A percentile compares a stretch with the other conserved stretches of the same genome.
phyloP scores from a whole-genome alignment of 257 asterid species.

The Asclepias syriaca region DNA sequence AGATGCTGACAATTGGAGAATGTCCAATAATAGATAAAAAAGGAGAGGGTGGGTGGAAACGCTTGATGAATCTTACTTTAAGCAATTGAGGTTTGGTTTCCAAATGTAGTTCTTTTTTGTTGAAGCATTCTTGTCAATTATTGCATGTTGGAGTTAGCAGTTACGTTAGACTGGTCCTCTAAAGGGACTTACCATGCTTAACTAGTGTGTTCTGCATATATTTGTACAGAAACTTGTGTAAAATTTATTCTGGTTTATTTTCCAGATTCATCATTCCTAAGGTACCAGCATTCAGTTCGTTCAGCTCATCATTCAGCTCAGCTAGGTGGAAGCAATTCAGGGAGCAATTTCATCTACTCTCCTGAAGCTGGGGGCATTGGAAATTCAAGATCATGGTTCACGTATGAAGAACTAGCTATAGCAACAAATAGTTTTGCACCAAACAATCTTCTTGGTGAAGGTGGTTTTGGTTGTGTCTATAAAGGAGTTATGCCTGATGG shows the following conservation, averaged over 20 bases:
- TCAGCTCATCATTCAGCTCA: slow-evolving; percentile 38
- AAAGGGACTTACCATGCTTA: not conserved
- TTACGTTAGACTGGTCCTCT: not conserved
- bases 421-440: slow-evolving; percentile 61
- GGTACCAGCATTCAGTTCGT: slow-evolving; percentile 29
- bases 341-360: slow-evolving; percentile 44
- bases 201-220: not conserved
- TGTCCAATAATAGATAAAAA: not conserved
- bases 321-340: slow-evolving; percentile 45
- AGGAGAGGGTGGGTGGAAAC: too few species aligned
- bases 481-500: slow-evolving; percentile 73
- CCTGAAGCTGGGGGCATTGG: slow-evolving; percentile 57
- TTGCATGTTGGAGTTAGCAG: not conserved
- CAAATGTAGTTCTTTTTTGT: not conserved
- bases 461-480: slow-evolving; percentile 87
- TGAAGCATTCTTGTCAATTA: not conserved
- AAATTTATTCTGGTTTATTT: not conserved
- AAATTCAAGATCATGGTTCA: slow-evolving; percentile 66
- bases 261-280: slow-evolving; percentile 66
- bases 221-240: not conserved
- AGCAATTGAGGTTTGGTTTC: not conserved
- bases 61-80: not conserved
- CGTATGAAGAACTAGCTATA: slow-evolving; percentile 58
- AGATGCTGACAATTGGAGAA: not conserved
- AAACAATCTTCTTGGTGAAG: slow-evolving; percentile 64